A percentile compares a stretch with the other conserved stretches of the same genome.
Conservation (phyloP, 164 flowering plant genomes). For the Cinnamomum chago region DNA sequence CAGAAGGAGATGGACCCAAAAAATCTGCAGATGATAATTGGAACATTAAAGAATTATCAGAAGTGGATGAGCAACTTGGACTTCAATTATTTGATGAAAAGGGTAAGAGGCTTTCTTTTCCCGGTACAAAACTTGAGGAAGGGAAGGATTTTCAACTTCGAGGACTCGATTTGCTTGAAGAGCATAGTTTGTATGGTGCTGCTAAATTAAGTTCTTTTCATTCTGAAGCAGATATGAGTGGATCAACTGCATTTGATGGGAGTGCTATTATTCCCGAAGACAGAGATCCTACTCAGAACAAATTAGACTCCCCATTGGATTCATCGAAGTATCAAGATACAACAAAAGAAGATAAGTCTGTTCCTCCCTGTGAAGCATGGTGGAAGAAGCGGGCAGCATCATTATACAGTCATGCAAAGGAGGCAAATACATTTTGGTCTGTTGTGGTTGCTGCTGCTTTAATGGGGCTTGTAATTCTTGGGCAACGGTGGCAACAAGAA, state of each 20-base stretch:
- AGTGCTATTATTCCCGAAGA: constrained; percentile 1
- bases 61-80: constrained; percentile 45
- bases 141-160: constrained; percentile 23
- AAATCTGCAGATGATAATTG: constrained; percentile 37
- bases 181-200: constrained; percentile 37
- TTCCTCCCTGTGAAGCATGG: constrained; percentile 83
- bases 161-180: constrained; percentile 42
- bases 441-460: constrained; percentile 85
- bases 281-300: constrained; percentile 9
- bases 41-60: constrained; percentile 30
- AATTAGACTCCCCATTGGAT: constrained; percentile 13
- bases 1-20: constrained; percentile 35
- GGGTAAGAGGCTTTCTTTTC: constrained; percentile 27
- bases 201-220: constrained; percentile 25
- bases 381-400: constrained; percentile 79
- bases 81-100: constrained; percentile 39
- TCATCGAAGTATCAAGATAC: constrained; percentile 8
- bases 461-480: constrained; percentile 89
- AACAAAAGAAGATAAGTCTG: constrained; percentile 36
- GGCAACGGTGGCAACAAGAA: constrained; percentile 87
- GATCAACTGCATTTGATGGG: constrained; percentile 13
- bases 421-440: constrained; percentile 82
- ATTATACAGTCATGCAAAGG: constrained; percentile 73
- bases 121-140: constrained; percentile 35
- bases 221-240: constrained; percentile 24